Percentiles rank a stretch among this genome's conserved stretches.
These are phyloP conservation scores for Malassezia globosa DNA, from an alignment of 1,284 basidiomycete species.

Conservation along the genomic window DNA sequence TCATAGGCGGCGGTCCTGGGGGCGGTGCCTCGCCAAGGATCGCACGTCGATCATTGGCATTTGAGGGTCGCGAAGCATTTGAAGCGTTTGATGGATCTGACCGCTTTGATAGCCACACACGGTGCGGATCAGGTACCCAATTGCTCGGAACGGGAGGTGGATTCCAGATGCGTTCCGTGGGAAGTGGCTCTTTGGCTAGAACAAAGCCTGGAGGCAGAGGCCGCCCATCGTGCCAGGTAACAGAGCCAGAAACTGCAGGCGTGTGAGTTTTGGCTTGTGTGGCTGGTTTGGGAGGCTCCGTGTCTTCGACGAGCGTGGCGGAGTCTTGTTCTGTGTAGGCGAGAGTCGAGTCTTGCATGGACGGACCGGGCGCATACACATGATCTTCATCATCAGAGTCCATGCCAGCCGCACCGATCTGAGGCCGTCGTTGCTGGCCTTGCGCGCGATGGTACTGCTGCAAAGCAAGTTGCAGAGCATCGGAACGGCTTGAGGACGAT, in stretches of 20 bases:
- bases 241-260: not conserved
- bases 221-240: slow-evolving; percentile 62
- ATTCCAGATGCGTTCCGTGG: slow-evolving; percentile 55
- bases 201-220: slow-evolving; percentile 65
- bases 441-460: slow-evolving; percentile 50
- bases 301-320: not conserved
- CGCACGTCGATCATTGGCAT: slow-evolving; percentile 57
- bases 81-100: slow-evolving; percentile 48
- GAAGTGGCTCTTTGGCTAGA: slow-evolving; percentile 53
- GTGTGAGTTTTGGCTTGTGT: no score
- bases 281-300: not conserved
- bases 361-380: slow-evolving; percentile 25
- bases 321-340: not conserved
- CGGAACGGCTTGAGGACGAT: slow-evolving; percentile 61
- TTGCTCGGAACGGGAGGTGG: slow-evolving; percentile 65
- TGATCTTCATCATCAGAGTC: slow-evolving; percentile 51
- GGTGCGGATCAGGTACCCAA: slow-evolving; percentile 72
- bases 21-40: slow-evolving; percentile 70
- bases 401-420: slow-evolving; percentile 67
- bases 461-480: slow-evolving; percentile 52
- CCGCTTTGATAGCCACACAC: slow-evolving; percentile 64
- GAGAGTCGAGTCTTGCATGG: slow-evolving; percentile 18
- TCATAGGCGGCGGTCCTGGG: slow-evolving; percentile 60
- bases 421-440: no score
- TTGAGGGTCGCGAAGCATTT: not conserved